Conservation (phyloP, 2,329 filamentous ascomycete species). For the Pestalotiopsis sp. region DNA sequence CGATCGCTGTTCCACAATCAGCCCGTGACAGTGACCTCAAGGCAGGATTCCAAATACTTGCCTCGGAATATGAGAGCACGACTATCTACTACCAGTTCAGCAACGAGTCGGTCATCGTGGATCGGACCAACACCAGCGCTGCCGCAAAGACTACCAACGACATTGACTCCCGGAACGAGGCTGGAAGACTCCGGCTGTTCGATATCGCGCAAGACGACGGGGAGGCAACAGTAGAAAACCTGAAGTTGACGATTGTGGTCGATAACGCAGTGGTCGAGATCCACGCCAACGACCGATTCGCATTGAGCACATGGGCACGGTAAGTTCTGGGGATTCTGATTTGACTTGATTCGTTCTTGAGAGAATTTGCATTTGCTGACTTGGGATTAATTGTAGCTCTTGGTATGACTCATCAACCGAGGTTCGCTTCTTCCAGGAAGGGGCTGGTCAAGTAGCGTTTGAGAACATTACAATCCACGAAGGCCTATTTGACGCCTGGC, state of each 20-base stretch:
- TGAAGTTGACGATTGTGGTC: constrained; percentile 42
- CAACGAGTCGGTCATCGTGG: constrained; percentile 43
- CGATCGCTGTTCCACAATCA: constrained; percentile 35
- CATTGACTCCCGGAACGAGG: constrained; percentile 37
- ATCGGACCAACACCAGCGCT: constrained; percentile 41
- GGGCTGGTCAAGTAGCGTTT: constrained; percentile 31
- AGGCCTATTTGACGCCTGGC: constrained; percentile 40
- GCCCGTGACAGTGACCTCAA: constrained; percentile 35
- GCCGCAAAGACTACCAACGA: constrained; percentile 38
- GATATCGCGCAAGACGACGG: constrained; percentile 31
- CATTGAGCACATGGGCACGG: constrained; percentile 43
- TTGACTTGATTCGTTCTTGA: not conserved
- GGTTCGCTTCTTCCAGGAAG: constrained; percentile 37
- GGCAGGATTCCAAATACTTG: constrained; percentile 42
- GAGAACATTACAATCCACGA: constrained; percentile 35
- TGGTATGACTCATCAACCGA: constrained; percentile 37
- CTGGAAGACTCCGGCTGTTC: constrained; percentile 40
- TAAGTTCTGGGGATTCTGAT: constrained; percentile 24
- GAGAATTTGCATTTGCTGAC: constrained; percentile 16
- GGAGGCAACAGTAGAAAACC: constrained; percentile 32
- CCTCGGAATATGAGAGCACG: constrained; percentile 40
- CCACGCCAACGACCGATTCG: constrained; percentile 42
- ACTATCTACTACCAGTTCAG: constrained; percentile 46
- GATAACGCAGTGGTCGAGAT: constrained; percentile 40
- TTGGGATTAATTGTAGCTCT: constrained; percentile 22